Evolutionary conservation across 1,284 basidiomycete genomes (phyloP).

Genomic region (Ganoderma sp.): DNA sequence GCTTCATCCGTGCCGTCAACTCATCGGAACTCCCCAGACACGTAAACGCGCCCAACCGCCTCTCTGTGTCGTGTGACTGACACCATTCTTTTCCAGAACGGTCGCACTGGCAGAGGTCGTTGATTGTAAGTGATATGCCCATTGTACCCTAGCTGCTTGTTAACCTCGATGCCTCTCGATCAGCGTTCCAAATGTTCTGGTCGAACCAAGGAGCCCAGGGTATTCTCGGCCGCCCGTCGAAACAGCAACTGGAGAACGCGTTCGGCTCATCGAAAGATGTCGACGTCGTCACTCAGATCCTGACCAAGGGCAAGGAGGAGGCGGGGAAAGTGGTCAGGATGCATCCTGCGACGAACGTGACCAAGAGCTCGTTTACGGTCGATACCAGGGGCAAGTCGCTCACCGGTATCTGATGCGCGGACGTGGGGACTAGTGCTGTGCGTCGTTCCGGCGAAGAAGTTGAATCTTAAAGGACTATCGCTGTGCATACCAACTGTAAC

Average conservation of each 20-base stretch:
- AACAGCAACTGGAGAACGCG: conserved; percentile 75
- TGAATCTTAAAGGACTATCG: conserved; percentile 4
- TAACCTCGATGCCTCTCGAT: conserved; percentile 39
- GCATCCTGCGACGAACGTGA: conserved; percentile 40
- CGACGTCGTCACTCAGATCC: conserved; percentile 63
- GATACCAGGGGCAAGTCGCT: conserved; percentile 47
- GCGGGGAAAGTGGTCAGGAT: conserved; percentile 49
- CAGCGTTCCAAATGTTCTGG: conserved; percentile 55
- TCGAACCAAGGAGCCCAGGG: conserved; percentile 77
- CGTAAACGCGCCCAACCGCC: conserved; percentile 51
- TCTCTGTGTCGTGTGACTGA: conserved; percentile 18
- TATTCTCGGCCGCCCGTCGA: conserved; percentile 68
- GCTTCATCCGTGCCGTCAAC: conserved; percentile 25
- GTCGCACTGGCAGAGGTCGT: conserved; percentile 74
- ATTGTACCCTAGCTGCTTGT: conserved; percentile 10
- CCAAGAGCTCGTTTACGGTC: conserved; percentile 49
- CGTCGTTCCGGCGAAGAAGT: not conserved
- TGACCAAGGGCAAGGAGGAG: conserved; percentile 68
- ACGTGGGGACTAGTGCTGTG: not conserved
- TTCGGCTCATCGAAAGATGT: conserved; percentile 71
- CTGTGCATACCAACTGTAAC: conserved; percentile 10
- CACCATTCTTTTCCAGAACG: conserved; percentile 47
- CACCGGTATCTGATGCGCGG: conserved; percentile 23
- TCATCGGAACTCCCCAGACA: conserved; percentile 53
- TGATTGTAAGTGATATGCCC: conserved; percentile 60